A percentile compares a stretch with the other conserved stretches of the same genome.
Evolutionary conservation across 2,329 filamentous ascomycete species (phyloP).

Genomic region (Microascus cirrosus): DNA sequence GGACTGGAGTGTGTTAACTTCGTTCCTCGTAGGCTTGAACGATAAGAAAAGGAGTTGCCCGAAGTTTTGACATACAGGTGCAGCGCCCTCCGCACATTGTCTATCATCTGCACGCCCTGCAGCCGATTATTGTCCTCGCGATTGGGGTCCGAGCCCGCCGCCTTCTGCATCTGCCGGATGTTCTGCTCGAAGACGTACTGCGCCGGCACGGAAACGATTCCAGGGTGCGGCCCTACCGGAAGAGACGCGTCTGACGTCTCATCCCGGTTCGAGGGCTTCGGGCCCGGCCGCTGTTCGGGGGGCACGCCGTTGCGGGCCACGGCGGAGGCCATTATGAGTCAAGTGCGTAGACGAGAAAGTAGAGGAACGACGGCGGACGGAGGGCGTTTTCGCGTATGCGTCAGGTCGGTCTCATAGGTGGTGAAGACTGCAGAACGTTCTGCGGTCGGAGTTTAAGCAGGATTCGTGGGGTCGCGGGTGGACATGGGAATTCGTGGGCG

Average conservation of each 20-base stretch:
- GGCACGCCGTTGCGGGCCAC: constrained; percentile 1
- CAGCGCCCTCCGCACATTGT: constrained; percentile 67
- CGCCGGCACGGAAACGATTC: constrained; percentile 35
- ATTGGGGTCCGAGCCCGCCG: constrained; percentile 60
- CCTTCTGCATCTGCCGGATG: constrained; percentile 61
- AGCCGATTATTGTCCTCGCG: constrained; percentile 73
- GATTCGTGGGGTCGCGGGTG: not conserved
- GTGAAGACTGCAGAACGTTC: not conserved
- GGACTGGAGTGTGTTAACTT: constrained; percentile 41
- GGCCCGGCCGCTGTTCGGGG: not conserved
- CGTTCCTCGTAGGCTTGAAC: not conserved
- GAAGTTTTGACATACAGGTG: constrained; percentile 51
- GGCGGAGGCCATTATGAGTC: not conserved
- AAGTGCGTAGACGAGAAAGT: not conserved
- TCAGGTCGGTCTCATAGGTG: not conserved
- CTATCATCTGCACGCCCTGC: constrained; percentile 81
- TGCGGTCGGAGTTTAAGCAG: not conserved
- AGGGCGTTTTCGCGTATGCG: not conserved
- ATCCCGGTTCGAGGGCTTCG: constrained; percentile 1
- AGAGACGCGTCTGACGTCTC: not conserved
- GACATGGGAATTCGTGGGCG: not conserved
- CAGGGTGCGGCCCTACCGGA: constrained; percentile 30
- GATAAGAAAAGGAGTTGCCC: not conserved
- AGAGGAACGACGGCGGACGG: not conserved
- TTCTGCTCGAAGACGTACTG: constrained; percentile 78